Base-by-base conservation (phyloP, 306 rosid genomes). In the Comarum palustre region DNA sequence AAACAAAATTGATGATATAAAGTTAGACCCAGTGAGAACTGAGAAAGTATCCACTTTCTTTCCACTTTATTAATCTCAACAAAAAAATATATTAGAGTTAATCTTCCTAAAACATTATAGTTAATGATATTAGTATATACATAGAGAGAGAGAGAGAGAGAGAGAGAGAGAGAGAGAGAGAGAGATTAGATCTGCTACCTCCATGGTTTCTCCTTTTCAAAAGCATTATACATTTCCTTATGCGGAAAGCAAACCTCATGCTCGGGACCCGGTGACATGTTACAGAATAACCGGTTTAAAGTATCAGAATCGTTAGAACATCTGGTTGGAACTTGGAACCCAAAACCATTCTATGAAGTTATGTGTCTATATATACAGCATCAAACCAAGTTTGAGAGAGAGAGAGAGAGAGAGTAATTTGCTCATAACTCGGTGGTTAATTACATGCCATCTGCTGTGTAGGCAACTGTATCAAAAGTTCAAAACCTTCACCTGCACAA, bases 331-430 rank as follows among this genome's bases (percentile, higher is more conserved):
- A n/a, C n/a, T 29, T 29, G 31, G 2, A 29, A 1, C 32, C 64
- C n/a, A 24, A 24, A 55, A 24, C 17, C 7, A 10, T 24, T 55
- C 32, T 52, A 22, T 20, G 59, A 20, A 3, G 1, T 2, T 20
- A 50, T 19, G 9, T 7, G 2, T 46, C 3, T 46, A 2, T 47
- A 15, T 46, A 19, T 8, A 51, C 25, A 5, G 25, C 58, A 51
- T 20, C 58, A 52, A 52, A 52, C 19, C 57, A 16, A 48, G 54
- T 6, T 48, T 48, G 38, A 47, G 39, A 76, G 72, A 67, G 68
- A 57, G 74, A 59, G 62, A 78, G 43, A 11, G 27, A 7, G 67
- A 69, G 73, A 62, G 69, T 0, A 52, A 52, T 52, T 52, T 48
- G 8, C 55, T 38, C 41, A 38, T 8, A 38, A 7, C 41, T 38